phyloP scores from a whole-genome alignment of 441 rosid genomes.

The Metrosideros polymorpha region DNA sequence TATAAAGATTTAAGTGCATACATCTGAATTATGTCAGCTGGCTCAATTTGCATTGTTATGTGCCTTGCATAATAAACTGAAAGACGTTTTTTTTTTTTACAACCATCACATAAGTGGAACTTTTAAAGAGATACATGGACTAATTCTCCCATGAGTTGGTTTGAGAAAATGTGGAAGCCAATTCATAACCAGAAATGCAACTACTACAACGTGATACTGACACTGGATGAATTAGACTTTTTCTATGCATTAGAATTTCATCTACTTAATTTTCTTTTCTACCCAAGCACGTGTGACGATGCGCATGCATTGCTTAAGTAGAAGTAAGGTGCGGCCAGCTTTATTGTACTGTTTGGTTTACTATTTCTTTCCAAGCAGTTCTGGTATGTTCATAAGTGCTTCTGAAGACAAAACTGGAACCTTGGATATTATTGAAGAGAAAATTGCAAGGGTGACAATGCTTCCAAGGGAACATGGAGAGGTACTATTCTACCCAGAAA shows the following conservation, averaged over 20 bases:
- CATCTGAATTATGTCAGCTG: background rate
- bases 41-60: background rate
- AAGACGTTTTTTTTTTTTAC: background rate
- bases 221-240: background rate
- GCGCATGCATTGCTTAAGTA: background rate
- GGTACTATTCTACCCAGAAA: constrained; percentile 17
- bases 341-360: background rate
- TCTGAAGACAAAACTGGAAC: constrained; percentile 39
- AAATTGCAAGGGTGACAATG: constrained; percentile 52
- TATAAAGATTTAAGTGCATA: background rate
- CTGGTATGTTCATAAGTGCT: constrained; percentile 44
- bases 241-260: background rate
- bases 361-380: constrained; percentile 27
- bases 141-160: background rate
- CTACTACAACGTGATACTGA: background rate
- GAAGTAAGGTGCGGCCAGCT: background rate
- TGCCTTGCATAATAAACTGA: background rate
- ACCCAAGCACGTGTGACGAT: background rate
- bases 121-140: background rate
- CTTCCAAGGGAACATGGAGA: constrained; percentile 43
- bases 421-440: constrained; percentile 47
- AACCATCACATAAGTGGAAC: background rate
- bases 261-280: background rate
- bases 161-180: background rate
- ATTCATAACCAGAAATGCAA: background rate